phyloP scores from a whole-genome alignment of 140 eudicot species.

The Senecio squalidus region DNA sequence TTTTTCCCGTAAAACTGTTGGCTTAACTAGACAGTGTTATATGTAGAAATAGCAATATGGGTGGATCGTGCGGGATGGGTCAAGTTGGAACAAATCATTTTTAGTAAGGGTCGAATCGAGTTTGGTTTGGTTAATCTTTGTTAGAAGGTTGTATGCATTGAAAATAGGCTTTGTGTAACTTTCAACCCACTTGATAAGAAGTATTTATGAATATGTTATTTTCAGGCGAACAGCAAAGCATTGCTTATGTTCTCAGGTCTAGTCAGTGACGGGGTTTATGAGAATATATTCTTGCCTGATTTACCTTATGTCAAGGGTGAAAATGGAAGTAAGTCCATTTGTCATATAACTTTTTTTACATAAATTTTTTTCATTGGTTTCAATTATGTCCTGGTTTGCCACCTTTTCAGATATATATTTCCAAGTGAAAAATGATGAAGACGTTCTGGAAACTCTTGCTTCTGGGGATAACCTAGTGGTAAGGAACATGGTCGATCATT shows the following conservation, averaged over 20 bases:
- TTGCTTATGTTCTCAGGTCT: conserved; percentile 70
- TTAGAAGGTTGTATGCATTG: background rate
- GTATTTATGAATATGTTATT: conserved; percentile 6
- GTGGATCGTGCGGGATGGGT: no score
- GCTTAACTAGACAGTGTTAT: background rate
- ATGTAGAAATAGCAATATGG: no score
- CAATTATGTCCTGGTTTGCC: background rate
- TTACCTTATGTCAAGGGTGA: conserved; percentile 81
- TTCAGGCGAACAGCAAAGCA: conserved; percentile 75
- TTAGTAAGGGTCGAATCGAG: no score
- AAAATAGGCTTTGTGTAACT: background rate
- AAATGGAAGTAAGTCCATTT: conserved; percentile 59
- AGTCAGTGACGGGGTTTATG: conserved; percentile 46
- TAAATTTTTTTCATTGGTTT: conserved; percentile 14
- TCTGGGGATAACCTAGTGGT: conserved; percentile 74
- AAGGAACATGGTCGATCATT: conserved; percentile 18
- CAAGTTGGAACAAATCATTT: no score
- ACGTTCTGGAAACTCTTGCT: conserved; percentile 56
- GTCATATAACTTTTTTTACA: background rate
- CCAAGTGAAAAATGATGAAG: conserved; percentile 82
- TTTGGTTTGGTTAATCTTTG: no score
- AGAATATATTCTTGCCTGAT: conserved; percentile 79
- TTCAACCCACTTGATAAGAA: background rate
- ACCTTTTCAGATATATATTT: conserved; percentile 70
- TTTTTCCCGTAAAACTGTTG: background rate